Conservation (phyloP, 305 asterid genomes). For the Fraxinus baroniana region DNA sequence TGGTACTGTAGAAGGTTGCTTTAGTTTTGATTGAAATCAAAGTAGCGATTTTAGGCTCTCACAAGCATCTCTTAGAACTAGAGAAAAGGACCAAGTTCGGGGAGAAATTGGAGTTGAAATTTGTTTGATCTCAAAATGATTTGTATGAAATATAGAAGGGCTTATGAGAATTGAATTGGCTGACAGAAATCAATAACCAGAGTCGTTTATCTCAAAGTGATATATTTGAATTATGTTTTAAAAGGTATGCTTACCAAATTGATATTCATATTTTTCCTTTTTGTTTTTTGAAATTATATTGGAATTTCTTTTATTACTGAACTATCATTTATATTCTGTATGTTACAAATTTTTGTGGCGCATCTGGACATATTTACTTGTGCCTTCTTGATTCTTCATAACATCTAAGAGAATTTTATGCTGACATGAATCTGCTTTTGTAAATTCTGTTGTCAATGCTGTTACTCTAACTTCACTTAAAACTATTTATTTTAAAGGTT, state of each 20-base stretch:
- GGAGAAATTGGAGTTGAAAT: neutral
- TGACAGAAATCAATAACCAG: neutral
- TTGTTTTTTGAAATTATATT: neutral
- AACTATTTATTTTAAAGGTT: slow-evolving; percentile 28
- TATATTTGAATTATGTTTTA: neutral
- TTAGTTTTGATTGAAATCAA: neutral
- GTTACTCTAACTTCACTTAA: neutral
- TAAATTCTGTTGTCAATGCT: neutral
- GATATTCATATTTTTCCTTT: neutral
- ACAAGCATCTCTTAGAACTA: neutral
- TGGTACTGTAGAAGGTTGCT: neutral
- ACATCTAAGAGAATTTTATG: neutral
- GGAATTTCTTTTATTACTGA: neutral
- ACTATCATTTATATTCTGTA: neutral
- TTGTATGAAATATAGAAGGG: neutral
- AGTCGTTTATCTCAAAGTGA: neutral
- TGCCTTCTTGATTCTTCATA: neutral
- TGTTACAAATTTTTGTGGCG: neutral
- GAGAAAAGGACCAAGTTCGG: neutral
- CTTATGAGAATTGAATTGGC: neutral
- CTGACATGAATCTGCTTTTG: neutral
- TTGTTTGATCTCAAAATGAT: neutral
- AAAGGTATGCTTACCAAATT: neutral
- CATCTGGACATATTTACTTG: neutral
- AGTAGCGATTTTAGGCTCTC: neutral